Base-by-base conservation (phyloP, 441 rosid genomes). In the Populus hybrid region DNA sequence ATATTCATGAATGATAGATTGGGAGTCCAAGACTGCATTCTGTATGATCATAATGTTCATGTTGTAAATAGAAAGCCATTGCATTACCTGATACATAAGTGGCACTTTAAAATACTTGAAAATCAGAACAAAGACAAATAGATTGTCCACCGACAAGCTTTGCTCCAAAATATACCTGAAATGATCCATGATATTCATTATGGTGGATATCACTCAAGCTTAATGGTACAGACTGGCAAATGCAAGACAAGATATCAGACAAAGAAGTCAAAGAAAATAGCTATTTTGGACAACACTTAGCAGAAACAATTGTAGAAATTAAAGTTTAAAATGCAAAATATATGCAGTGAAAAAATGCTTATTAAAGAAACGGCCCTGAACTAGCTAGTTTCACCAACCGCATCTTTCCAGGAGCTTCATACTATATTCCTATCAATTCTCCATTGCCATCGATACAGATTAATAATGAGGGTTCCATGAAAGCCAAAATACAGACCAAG, bases 81-180 rank as follows among this genome's bases (percentile, higher is more conserved):
- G 59, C 35, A 64, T 76, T 77, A 95, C 99, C 99, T 95, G 99
- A 78, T 92, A 95, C 88, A 77, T 82, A 32, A 80, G 79, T 76
- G 99, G 99, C 76, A 93, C 98, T 86, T 95, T 92, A 84, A 93
- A 95, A 82, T 93, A 95, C 85, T 91, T 93, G 92, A 95, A 95
- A 80, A 95, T 74, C 78, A 95, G 90, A 77, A 95, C 92, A 85
- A 95, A 95, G 83, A 95, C 94, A 76, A 95, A 95, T 73, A 95
- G 87, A 87, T 95, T 95, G 84, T 95, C 99, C 73, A 93, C 99
- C 2, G 99, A 95, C 86, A 95, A 90, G 82, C 98, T 95, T 86
- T 95, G 98, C 95, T 95, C 98, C 90, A 95, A 84, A 67, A 95
- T 74, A 73, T 95, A 95, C 84, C 99, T 95, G 91, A 84, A 89